Evolutionary conservation across 768 basidiomycete genomes (phyloP).

Genomic region (Leccinum sublutescens): DNA sequence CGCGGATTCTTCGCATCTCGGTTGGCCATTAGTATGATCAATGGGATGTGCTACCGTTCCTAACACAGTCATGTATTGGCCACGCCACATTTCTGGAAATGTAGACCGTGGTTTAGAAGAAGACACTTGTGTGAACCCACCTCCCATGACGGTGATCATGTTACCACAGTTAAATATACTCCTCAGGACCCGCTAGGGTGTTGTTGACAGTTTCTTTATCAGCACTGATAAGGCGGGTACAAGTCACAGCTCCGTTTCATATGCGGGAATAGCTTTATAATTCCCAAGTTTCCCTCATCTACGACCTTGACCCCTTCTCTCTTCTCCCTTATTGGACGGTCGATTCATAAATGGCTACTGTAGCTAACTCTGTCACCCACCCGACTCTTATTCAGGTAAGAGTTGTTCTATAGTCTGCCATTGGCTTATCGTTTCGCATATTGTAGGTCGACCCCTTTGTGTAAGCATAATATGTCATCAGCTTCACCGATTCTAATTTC

Average conservation of each 20-base stretch:
- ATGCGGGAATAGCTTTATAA: constrained; percentile 3
- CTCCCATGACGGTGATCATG: constrained; percentile 10
- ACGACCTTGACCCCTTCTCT: neutral
- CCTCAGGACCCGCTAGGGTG: neutral
- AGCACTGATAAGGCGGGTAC: constrained; percentile 11
- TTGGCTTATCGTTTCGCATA: neutral
- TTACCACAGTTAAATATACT: constrained; percentile 10
- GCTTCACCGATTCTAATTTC: neutral
- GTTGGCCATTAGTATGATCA: no score
- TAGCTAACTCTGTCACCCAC: constrained; percentile 57
- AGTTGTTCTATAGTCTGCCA: neutral
- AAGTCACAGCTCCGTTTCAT: neutral
- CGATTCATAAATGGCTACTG: constrained; percentile 49
- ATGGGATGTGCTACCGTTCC: constrained; percentile 40
- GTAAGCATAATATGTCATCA: constrained; percentile 37
- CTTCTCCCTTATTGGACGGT: neutral
- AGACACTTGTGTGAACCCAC: neutral
- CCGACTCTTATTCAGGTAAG: constrained; percentile 57
- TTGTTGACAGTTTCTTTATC: constrained; percentile 1
- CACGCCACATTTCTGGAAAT: neutral
- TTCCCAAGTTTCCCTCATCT: neutral
- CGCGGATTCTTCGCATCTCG: no score
- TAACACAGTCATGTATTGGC: neutral
- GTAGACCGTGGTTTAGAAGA: neutral
- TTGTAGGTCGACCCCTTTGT: constrained; percentile 65